These are phyloP conservation scores for Sporisorium sorghi DNA, from an alignment of 1,284 basidiomycete genomes.

Conservation along the genomic window DNA sequence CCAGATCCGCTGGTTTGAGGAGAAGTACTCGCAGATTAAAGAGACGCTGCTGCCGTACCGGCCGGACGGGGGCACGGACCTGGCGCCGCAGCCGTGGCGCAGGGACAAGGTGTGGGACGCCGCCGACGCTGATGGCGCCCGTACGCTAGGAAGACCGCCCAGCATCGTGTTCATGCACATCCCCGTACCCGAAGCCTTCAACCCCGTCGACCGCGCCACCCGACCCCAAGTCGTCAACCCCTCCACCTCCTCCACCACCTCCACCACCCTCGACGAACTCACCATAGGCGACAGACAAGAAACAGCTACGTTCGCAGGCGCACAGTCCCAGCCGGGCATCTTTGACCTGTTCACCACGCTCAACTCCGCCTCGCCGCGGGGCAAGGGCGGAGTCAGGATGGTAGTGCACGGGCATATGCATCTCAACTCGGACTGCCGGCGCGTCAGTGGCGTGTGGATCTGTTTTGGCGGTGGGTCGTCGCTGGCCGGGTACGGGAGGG, in stretches of 20 bases:
- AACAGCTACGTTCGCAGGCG: constrained; percentile 40
- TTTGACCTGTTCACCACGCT: constrained; percentile 52
- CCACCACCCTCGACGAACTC: constrained; percentile 12
- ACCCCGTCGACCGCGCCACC: constrained; percentile 13
- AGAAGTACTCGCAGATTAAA: constrained; percentile 23
- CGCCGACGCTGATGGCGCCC: constrained; percentile 21
- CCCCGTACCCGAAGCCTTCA: constrained; percentile 65
- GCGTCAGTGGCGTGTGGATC: constrained; percentile 86
- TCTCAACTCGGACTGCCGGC: constrained; percentile 80
- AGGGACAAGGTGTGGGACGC: constrained; percentile 34
- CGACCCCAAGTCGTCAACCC: constrained; percentile 1
- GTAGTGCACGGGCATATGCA: constrained; percentile 64
- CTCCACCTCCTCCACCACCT: constrained; percentile 3
- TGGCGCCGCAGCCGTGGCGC: constrained; percentile 25
- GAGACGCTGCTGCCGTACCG: constrained; percentile 46
- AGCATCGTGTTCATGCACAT: constrained; percentile 67
- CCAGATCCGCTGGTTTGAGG: constrained; percentile 61
- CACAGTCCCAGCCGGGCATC: constrained; percentile 58
- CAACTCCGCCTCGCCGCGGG: constrained; percentile 16
- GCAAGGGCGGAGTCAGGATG: constrained; percentile 36
- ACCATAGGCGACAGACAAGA: constrained; percentile 51
- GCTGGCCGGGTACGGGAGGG: constrained; percentile 50
- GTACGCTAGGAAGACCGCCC: constrained; percentile 44
- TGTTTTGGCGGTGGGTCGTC: constrained; percentile 89
- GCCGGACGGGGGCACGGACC: constrained; percentile 49